Percentiles rank a stretch among this genome's conserved stretches.
phyloP scores from a whole-genome alignment of 805 yeast genomes.

The Cyberlindnera samutprakarnensis region DNA sequence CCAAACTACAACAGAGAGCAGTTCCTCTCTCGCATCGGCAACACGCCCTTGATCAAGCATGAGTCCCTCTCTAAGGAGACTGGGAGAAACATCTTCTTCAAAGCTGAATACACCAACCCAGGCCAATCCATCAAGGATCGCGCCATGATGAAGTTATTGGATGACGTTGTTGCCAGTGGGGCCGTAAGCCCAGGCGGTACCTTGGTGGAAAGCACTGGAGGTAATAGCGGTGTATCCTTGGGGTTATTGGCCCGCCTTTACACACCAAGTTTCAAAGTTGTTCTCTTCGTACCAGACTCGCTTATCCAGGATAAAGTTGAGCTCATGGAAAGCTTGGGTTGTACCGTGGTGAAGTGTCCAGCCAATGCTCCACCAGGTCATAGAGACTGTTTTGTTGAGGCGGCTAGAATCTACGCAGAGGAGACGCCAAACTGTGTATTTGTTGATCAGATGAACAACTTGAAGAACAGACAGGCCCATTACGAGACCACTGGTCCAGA shows the following conservation, averaged over 20 bases:
- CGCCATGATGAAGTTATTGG: constrained; percentile 63
- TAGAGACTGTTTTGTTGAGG: constrained; percentile 27
- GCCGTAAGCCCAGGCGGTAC: constrained; percentile 31
- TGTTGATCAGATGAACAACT: constrained; percentile 80
- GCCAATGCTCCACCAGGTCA: constrained; percentile 53
- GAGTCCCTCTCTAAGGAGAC: constrained; percentile 52
- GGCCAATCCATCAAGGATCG: constrained; percentile 84
- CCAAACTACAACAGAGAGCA: constrained; percentile 15
- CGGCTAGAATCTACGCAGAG: constrained; percentile 23
- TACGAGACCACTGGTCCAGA: constrained; percentile 73
- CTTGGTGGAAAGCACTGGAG: constrained; percentile 78
- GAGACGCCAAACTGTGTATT: constrained; percentile 48
- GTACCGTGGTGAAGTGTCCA: constrained; percentile 54
- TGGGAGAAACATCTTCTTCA: constrained; percentile 68
- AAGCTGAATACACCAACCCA: constrained; percentile 66
- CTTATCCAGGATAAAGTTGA: constrained; percentile 62
- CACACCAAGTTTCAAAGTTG: constrained; percentile 36
- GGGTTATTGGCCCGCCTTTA: constrained; percentile 50
- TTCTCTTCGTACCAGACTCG: constrained; percentile 75
- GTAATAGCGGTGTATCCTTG: constrained; percentile 79
- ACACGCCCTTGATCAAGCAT: constrained; percentile 65
- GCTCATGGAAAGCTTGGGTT: constrained; percentile 55
- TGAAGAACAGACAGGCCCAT: constrained; percentile 66
- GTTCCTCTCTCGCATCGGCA: constrained; percentile 38
- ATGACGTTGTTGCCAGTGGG: constrained; percentile 40